These are phyloP conservation scores for Pterocarpus santalinus DNA, from an alignment of 306 rosid species.

Conservation along the genomic window DNA sequence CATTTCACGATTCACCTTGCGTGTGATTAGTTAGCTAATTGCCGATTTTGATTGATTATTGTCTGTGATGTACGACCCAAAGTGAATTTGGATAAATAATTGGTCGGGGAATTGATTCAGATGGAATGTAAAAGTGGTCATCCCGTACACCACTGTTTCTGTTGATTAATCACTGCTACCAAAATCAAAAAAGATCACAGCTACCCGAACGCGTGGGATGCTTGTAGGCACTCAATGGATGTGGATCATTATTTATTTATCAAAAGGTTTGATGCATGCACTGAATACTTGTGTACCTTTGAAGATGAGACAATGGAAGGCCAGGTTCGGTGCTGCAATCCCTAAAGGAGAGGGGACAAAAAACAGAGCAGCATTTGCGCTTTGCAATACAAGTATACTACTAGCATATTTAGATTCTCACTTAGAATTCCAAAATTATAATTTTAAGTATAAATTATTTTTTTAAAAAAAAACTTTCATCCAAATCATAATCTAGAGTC, in stretches of 20 bases:
- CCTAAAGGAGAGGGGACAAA: background rate
- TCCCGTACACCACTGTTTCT: background rate
- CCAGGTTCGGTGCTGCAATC: background rate
- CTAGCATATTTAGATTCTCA: too few species aligned
- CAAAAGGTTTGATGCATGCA: conserved; percentile 3
- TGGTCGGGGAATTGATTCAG: background rate
- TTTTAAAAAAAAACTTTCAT: too few species aligned
- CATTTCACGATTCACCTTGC: background rate
- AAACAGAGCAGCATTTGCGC: background rate
- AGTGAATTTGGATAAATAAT: conserved; percentile 33
- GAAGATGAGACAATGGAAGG: conserved; percentile 13
- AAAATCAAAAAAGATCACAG: background rate
- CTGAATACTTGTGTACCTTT: background rate
- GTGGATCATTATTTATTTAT: background rate
- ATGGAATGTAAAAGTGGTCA: background rate
- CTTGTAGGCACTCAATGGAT: background rate
- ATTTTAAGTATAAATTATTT: too few species aligned
- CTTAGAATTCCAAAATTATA: too few species aligned
- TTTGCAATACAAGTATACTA: background rate
- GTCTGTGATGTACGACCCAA: background rate
- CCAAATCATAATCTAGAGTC: too few species aligned
- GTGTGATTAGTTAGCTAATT: background rate
- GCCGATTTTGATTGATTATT: background rate
- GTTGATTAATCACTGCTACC: background rate
- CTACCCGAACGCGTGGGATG: background rate